Conservation (phyloP, 1,139 yeast species). For the Scheffersomyces segobiensis region DNA sequence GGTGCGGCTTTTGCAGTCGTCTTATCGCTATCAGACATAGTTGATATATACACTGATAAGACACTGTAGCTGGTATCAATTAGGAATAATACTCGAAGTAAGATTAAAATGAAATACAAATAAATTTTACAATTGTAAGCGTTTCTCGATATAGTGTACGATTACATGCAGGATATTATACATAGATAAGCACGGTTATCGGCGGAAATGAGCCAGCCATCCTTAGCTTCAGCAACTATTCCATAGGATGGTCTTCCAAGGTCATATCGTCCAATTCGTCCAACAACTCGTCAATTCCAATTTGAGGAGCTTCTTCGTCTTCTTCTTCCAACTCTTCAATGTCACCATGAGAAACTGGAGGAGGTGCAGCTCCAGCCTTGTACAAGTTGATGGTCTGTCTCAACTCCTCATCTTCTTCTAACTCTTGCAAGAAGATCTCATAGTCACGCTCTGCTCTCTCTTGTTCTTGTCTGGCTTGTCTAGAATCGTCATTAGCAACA, state of each 20-base stretch:
- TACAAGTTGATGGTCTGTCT: constrained; percentile 89
- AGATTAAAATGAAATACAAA: not conserved
- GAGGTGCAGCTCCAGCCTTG: constrained; percentile 53
- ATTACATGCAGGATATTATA: not conserved
- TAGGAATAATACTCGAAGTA: not conserved
- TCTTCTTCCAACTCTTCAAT: constrained; percentile 51
- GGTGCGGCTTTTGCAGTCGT: constrained; percentile 11
- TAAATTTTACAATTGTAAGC: not conserved
- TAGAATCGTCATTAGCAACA: constrained; percentile 73
- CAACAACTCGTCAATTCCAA: constrained; percentile 77
- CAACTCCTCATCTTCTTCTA: constrained; percentile 95
- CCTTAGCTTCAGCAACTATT: constrained; percentile 3
- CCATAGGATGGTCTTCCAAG: constrained; percentile 52
- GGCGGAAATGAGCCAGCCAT: not conserved
- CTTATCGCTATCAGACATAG: not conserved
- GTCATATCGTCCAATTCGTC: constrained; percentile 95
- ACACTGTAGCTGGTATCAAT: not conserved
- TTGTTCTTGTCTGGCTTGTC: constrained; percentile 83
- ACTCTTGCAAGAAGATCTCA: constrained; percentile 92
- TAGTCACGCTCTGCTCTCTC: constrained; percentile 95
- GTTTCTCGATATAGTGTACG: not conserved
- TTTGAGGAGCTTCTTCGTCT: constrained; percentile 74
- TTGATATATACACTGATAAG: not conserved
- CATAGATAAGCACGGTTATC: not conserved
- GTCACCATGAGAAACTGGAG: constrained; percentile 25